These are phyloP conservation scores for Salvia hispanica DNA, from an alignment of 257 asterid genomes.

Conservation along the genomic window DNA sequence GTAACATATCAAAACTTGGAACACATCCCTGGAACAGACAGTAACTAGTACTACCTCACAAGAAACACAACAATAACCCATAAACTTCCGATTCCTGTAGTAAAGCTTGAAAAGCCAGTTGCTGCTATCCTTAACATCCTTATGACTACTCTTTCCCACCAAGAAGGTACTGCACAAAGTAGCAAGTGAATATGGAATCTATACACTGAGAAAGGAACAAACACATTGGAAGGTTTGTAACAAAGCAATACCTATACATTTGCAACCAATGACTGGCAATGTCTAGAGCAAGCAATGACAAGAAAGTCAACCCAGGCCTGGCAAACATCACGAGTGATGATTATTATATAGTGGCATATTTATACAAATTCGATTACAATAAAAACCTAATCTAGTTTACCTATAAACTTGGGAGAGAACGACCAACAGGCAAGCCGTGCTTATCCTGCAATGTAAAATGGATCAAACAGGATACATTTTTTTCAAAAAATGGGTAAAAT, in stretches of 20 bases:
- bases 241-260: constrained; percentile 78
- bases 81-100: constrained; percentile 78
- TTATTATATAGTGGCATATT: constrained; percentile 6
- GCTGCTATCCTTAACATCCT: constrained; percentile 90
- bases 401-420: constrained; percentile 97
- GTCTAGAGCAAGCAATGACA: constrained; percentile 87
- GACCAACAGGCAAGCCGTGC: constrained; percentile 95
- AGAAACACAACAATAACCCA: constrained; percentile 92
- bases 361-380: not conserved
- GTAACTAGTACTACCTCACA: constrained; percentile 69
- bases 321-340: constrained; percentile 32
- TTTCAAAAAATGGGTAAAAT: constrained; percentile 23
- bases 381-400: constrained; percentile 41
- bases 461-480: constrained; percentile 22
- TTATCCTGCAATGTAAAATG: constrained; percentile 61
- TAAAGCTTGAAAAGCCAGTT: constrained; percentile 90
- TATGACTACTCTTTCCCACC: constrained; percentile 87
- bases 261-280: constrained; percentile 98
- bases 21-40: constrained; percentile 1
- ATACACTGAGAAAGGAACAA: not conserved
- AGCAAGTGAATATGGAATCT: constrained; percentile 14
- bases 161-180: constrained; percentile 68
- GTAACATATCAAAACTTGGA: constrained; percentile 5
- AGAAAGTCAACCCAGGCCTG: constrained; percentile 89
- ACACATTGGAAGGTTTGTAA: constrained; percentile 7